Evolutionary conservation across 1,139 yeast genomes (phyloP), one percentile per base, ranked within the genome.

Genomic region (Suhomyces bolitotheri): DNA sequence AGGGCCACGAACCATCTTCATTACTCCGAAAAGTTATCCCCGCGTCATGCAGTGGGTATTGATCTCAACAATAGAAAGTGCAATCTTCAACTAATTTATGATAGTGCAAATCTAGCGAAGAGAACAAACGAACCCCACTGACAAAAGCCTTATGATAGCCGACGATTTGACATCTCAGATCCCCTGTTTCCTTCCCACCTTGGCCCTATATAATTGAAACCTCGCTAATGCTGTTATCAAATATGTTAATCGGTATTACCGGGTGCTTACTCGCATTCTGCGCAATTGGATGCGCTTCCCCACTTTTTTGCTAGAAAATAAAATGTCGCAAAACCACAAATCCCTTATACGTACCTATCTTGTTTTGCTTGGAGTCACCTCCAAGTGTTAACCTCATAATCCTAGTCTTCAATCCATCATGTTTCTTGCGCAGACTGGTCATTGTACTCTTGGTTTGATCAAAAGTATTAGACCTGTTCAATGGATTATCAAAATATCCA

Each of bases 381-480:
- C 41, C 41, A n/a, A 31, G 22, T 12, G 36, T 38, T 10, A 34
- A 21, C 34, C 47, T 53, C 29, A 46, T 33, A 14, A 46, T 33
- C 34, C 45, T 49, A 34, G 42, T 53, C 31, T 49, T 46, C 25
- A 54, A 48, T 21, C 69, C 47, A 12, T 40, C 39, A 8, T 29
- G 34, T 26, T 26, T 31, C 27, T 41, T 43, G 16, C 51, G 38
- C 8, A 39, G 46, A 10, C 43, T 43, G 9, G 73, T 65, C 61
- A 64, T 53, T 30, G 46, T 47, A 43, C 69, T 60, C 47, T 65
- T 59, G 3, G 75, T 67, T 42, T 66, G 73, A 41, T 70, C 76
- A 46, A 46, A 69, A 38, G 62, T 56, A 33, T 42, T 46, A 34
- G 56, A 51, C 24, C 45, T 51, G 26, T 50, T 49, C 45, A 43